These are phyloP conservation scores for Setaria viridis DNA, from an alignment of 202 grass and related monocot genomes.

Conservation along the genomic window DNA sequence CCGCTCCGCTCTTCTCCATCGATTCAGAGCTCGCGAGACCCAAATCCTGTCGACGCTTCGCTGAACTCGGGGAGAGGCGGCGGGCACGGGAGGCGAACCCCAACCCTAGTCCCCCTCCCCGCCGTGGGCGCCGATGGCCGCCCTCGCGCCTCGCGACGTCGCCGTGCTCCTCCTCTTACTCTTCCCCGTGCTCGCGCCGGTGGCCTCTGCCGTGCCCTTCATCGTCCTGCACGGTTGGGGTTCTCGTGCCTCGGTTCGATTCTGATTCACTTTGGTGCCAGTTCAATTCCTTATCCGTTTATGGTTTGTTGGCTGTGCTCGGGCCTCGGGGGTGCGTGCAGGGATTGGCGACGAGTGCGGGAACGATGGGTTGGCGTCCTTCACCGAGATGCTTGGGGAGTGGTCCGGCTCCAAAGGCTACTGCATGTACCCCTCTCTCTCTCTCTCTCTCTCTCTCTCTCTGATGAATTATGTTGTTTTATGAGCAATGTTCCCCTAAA, in stretches of 20 bases:
- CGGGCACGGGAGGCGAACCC: background rate
- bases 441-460: background rate
- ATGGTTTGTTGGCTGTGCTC: conserved; percentile 13
- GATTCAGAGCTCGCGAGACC: background rate
- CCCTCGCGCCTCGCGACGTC: background rate
- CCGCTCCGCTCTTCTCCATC: background rate
- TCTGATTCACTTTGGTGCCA: background rate
- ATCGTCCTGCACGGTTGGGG: conserved; percentile 88
- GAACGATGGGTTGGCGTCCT: conserved; percentile 74
- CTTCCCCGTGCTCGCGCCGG: conserved; percentile 24
- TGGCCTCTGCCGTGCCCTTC: conserved; percentile 75
- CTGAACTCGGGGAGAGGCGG: conserved; percentile 1
- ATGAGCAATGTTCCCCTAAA: no score
- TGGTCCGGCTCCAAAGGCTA: conserved; percentile 92
- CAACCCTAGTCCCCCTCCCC: background rate
- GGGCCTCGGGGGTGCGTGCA: conserved; percentile 29
- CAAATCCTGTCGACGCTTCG: conserved; percentile 23
- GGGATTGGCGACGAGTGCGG: conserved; percentile 93
- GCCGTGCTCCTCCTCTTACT: conserved; percentile 37
- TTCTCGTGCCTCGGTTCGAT: background rate
- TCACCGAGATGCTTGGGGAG: conserved; percentile 69
- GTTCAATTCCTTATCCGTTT: background rate
- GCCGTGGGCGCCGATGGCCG: conserved; percentile 14
- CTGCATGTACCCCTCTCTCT: conserved; percentile 65
- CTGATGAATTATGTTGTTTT: conserved; percentile 17